Evolutionary conservation across 192 early-diverging fungal species (phyloP).

Genomic region (Tieghemiomyces parasiticus): DNA sequence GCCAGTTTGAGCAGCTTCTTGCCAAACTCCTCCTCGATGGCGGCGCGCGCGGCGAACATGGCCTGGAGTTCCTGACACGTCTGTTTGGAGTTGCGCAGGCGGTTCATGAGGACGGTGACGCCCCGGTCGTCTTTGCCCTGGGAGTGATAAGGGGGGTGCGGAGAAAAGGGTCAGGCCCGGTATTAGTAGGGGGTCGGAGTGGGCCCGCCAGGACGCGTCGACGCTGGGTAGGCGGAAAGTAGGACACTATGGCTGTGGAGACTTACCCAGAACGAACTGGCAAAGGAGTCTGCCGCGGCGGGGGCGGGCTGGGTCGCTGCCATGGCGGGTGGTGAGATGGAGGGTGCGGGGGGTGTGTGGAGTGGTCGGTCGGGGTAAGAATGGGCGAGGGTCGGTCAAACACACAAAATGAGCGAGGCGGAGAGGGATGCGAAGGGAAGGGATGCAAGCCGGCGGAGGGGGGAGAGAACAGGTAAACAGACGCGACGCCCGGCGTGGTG

Average conservation of each 20-base stretch:
- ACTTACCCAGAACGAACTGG: slow-evolving; percentile 8
- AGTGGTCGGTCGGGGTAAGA: too few species aligned
- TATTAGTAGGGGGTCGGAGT: too few species aligned
- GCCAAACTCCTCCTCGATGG: slow-evolving; percentile 54
- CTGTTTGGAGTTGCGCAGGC: slow-evolving; percentile 49
- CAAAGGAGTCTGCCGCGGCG: neutral
- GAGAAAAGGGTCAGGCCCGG: neutral
- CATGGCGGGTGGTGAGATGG: neutral
- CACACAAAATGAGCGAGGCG: too few species aligned
- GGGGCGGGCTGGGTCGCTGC: neutral
- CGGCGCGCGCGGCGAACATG: slow-evolving; percentile 40
- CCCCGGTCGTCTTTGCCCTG: slow-evolving; percentile 43
- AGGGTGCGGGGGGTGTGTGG: too few species aligned
- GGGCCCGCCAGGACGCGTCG: too few species aligned
- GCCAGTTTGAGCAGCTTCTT: slow-evolving; percentile 45
- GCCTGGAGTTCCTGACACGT: slow-evolving; percentile 49
- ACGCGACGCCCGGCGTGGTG: too few species aligned
- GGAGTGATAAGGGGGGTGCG: neutral
- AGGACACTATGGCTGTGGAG: neutral
- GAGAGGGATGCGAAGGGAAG: too few species aligned
- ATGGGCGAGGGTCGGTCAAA: too few species aligned
- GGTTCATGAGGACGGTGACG: slow-evolving; percentile 42
- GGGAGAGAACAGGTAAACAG: too few species aligned
- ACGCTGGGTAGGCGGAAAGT: too few species aligned
- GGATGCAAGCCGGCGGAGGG: too few species aligned